A percentile compares a stretch with the other conserved stretches of the same genome.
phyloP scores from a whole-genome alignment of 2,329 filamentous ascomycete genomes.

The Xylogone sp. region DNA sequence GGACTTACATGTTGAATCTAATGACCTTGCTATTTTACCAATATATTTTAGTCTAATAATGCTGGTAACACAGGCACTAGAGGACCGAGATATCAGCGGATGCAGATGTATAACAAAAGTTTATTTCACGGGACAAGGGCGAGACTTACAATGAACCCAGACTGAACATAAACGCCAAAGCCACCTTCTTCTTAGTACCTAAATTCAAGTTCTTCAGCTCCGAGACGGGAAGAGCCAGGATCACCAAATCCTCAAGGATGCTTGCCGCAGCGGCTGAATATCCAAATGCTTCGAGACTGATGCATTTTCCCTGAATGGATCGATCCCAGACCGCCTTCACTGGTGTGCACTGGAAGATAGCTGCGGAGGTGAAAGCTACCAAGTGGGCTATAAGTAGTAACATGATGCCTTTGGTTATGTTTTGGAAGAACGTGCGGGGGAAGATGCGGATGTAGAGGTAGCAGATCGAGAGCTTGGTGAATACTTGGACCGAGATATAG shows the following conservation, averaged over 20 bases:
- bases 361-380: slow-evolving; percentile 6
- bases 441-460: slow-evolving; percentile 3
- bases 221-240: slow-evolving; percentile 62
- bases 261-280: slow-evolving; percentile 64
- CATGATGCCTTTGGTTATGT: slow-evolving; percentile 3
- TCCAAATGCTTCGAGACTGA: slow-evolving; percentile 60
- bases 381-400: slow-evolving; percentile 5
- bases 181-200: slow-evolving; percentile 61
- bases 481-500: slow-evolving; percentile 1
- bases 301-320: slow-evolving; percentile 38
- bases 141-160: slow-evolving; percentile 59
- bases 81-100: background rate
- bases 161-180: slow-evolving; percentile 61
- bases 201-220: slow-evolving; percentile 59
- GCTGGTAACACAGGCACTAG: slow-evolving; percentile 45
- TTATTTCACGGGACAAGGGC: too few relatives aligned
- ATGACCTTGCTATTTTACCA: slow-evolving; percentile 22
- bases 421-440: background rate
- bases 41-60: slow-evolving; percentile 63
- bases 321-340: slow-evolving; percentile 9
- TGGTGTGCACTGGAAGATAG: slow-evolving; percentile 13
- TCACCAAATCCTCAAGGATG: slow-evolving; percentile 63
- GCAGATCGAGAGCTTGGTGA: slow-evolving; percentile 5
- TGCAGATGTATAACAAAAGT: too few relatives aligned
- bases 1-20: slow-evolving; percentile 18